These are phyloP conservation scores for Iris pallida DNA, from an alignment of 116 monocot species.

Conservation along the genomic window DNA sequence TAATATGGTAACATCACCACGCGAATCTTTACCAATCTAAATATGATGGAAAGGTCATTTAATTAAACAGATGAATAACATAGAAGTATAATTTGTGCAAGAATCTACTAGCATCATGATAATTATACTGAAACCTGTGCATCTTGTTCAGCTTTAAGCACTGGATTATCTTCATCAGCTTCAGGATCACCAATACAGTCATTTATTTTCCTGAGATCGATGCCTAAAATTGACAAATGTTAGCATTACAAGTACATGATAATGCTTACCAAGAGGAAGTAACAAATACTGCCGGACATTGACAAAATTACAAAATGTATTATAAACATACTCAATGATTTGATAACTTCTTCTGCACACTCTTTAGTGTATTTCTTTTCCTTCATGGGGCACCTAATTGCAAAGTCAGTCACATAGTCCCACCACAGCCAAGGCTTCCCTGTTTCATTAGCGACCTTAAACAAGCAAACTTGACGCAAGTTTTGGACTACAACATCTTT, in stretches of 20 bases:
- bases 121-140: constrained; percentile 53
- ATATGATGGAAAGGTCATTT: not conserved
- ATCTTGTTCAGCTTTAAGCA: constrained; percentile 95
- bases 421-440: constrained; percentile 95
- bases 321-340: constrained; percentile 52
- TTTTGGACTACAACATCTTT: constrained; percentile 97
- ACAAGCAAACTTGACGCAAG: constrained; percentile 80
- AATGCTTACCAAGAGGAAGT: not conserved
- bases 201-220: constrained; percentile 78
- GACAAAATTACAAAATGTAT: not conserved
- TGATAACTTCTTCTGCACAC: constrained; percentile 76
- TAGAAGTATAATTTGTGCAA: not conserved
- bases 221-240: constrained; percentile 28
- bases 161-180: constrained; percentile 81
- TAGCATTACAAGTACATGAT: not conserved
- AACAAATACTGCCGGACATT: not conserved
- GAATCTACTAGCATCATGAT: not conserved
- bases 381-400: constrained; percentile 92
- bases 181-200: constrained; percentile 82
- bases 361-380: constrained; percentile 76
- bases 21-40: constrained; percentile 61
- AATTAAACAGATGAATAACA: not conserved
- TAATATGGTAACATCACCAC: constrained; percentile 77
- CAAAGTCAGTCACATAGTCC: constrained; percentile 89
- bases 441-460: constrained; percentile 72